Conservation (phyloP, 2,329 filamentous ascomycete species). For the Ceratocystis huliohia region DNA sequence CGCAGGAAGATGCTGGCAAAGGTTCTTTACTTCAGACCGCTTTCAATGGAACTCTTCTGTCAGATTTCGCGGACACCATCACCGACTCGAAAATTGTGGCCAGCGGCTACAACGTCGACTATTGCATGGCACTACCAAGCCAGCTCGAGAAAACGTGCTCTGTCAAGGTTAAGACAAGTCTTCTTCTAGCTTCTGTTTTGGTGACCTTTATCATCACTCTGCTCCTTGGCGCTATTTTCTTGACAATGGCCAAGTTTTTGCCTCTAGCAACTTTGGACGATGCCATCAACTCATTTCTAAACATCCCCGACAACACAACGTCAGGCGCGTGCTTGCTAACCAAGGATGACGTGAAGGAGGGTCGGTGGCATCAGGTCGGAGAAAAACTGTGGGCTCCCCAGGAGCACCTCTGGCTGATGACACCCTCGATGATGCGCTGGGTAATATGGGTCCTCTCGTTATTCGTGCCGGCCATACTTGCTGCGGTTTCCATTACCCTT, state of each 20-base stretch:
- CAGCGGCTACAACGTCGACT: conserved; percentile 17
- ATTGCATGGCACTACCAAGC: conserved; percentile 28
- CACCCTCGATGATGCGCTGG: conserved; percentile 35
- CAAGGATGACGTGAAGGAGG: conserved; percentile 34
- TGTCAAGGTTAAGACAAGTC: conserved; percentile 33
- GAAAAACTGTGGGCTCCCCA: conserved; percentile 33
- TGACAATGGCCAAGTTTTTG: conserved; percentile 30
- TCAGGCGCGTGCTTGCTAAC: conserved; percentile 35
- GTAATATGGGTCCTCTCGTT: conserved; percentile 31
- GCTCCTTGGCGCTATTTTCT: conserved; percentile 31
- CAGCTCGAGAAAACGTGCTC: conserved; percentile 27
- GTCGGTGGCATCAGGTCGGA: conserved; percentile 34
- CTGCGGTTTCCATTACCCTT: conserved; percentile 31
- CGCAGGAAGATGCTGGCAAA: conserved; percentile 13
- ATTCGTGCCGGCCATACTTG: conserved; percentile 29
- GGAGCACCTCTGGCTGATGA: conserved; percentile 35
- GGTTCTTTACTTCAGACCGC: conserved; percentile 29
- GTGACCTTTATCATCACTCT: conserved; percentile 28
- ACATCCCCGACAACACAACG: conserved; percentile 34
- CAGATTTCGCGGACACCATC: conserved; percentile 11
- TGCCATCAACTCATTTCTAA: conserved; percentile 39
- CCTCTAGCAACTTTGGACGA: conserved; percentile 41
- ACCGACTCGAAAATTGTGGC: conserved; percentile 9
- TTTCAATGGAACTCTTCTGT: conserved; percentile 24
- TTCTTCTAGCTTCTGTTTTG: conserved; percentile 34